These are phyloP conservation scores for Phyllosticta citrichinensis DNA, from an alignment of 2,329 filamentous ascomycete genomes.

Conservation along the genomic window DNA sequence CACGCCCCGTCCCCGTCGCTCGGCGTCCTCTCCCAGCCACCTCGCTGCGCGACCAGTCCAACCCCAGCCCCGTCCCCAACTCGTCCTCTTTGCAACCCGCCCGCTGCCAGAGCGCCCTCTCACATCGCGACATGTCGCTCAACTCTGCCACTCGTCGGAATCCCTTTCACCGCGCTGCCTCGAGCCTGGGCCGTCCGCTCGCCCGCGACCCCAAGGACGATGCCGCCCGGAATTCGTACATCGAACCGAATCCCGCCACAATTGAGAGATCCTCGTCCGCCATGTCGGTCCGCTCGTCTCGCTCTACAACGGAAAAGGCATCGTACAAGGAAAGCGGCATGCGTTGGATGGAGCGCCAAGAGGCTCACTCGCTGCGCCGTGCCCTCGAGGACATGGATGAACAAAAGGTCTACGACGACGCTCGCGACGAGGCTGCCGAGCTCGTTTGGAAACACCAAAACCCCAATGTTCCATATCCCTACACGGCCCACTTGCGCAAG, in stretches of 20 bases:
- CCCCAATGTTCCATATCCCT: constrained; percentile 47
- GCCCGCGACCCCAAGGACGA: constrained; percentile 27
- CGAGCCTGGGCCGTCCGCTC: constrained; percentile 15
- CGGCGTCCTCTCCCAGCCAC: constrained; percentile 54
- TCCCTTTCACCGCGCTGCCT: constrained; percentile 15
- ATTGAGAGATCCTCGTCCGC: constrained; percentile 42
- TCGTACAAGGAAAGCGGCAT: constrained; percentile 65
- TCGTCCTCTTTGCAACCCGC: constrained; percentile 1
- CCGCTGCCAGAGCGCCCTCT: constrained; percentile 3
- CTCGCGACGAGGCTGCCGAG: constrained; percentile 67
- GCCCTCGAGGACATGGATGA: constrained; percentile 69
- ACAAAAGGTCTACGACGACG: constrained; percentile 54
- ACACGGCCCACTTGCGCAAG: constrained; percentile 58
- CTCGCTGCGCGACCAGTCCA: constrained; percentile 23
- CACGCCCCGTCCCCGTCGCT: constrained; percentile 51
- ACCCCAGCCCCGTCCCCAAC: neutral
- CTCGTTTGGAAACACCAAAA: constrained; percentile 69
- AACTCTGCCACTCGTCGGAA: constrained; percentile 21
- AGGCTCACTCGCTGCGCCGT: constrained; percentile 57
- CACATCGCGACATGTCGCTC: constrained; percentile 18
- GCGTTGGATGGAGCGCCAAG: constrained; percentile 73
- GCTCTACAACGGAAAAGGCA: constrained; percentile 39
- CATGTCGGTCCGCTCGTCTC: constrained; percentile 2
- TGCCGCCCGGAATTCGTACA: constrained; percentile 25
- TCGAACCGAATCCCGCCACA: constrained; percentile 20